These are phyloP conservation scores for Podospora sp. DNA, from an alignment of 495 filamentous ascomycete species.

Conservation along the genomic window DNA sequence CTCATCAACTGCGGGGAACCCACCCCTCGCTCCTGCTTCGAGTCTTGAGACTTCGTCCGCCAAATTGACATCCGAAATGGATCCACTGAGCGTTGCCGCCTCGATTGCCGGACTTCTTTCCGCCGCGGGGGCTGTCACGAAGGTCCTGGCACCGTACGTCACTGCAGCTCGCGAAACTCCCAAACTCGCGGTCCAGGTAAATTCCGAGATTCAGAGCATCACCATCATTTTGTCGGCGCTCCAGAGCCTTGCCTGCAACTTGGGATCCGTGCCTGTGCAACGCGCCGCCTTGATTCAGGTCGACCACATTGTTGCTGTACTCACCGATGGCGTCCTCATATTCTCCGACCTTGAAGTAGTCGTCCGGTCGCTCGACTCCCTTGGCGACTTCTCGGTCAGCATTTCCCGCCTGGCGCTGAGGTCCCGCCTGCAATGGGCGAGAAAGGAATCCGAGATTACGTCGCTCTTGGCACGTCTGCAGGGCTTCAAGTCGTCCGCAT, in stretches of 20 bases:
- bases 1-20: neutral
- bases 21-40: neutral
- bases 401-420: slow-evolving; percentile 4
- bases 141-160: slow-evolving; percentile 26
- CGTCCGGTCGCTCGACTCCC: slow-evolving; percentile 10
- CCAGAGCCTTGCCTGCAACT: slow-evolving; percentile 20
- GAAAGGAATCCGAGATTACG: slow-evolving; percentile 20
- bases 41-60: neutral
- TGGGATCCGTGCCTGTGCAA: slow-evolving; percentile 13
- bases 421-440: slow-evolving; percentile 26
- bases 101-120: slow-evolving; percentile 29
- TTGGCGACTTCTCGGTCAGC: neutral
- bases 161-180: slow-evolving; percentile 23
- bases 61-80: slow-evolving; percentile 12
- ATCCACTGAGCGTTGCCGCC: slow-evolving; percentile 27
- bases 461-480: slow-evolving; percentile 22
- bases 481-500: slow-evolving; percentile 27
- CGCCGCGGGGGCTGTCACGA: slow-evolving; percentile 21
- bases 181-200: slow-evolving; percentile 23
- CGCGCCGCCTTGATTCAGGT: slow-evolving; percentile 22
- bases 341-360: slow-evolving; percentile 31
- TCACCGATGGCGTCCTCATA: slow-evolving; percentile 30
- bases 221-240: slow-evolving; percentile 20
- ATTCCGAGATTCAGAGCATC: slow-evolving; percentile 22
- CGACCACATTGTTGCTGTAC: slow-evolving; percentile 28